phyloP scores from a whole-genome alignment of 257 asterid species.

The Fraxinus americana region DNA sequence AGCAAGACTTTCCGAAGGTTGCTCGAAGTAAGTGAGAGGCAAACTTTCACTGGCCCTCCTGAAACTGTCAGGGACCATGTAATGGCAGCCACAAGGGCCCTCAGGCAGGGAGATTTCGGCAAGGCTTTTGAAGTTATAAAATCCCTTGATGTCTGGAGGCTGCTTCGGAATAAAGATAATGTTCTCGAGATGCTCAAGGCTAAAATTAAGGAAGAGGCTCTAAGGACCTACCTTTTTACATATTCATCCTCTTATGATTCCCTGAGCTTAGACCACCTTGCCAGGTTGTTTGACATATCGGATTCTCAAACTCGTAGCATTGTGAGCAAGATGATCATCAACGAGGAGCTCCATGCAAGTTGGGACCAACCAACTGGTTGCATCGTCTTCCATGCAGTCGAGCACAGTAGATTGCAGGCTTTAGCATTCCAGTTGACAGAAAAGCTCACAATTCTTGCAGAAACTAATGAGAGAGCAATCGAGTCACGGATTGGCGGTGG shows the following conservation, averaged over 20 bases:
- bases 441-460: slow-evolving; percentile 77
- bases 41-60: slow-evolving; percentile 90
- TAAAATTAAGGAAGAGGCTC: slow-evolving; percentile 88
- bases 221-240: slow-evolving; percentile 83
- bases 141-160: slow-evolving; percentile 85
- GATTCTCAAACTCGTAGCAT: slow-evolving; percentile 66
- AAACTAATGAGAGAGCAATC: slow-evolving; percentile 76
- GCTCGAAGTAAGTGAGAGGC: slow-evolving; percentile 85
- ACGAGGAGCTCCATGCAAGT: slow-evolving; percentile 88
- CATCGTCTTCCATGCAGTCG: slow-evolving; percentile 80
- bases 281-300: slow-evolving; percentile 79
- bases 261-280: slow-evolving; percentile 72
- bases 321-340: slow-evolving; percentile 85
- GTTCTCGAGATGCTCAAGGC: slow-evolving; percentile 81
- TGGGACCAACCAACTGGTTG: slow-evolving; percentile 95
- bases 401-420: slow-evolving; percentile 76
- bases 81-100: slow-evolving; percentile 92
- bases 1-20: slow-evolving; percentile 83
- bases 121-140: slow-evolving; percentile 67
- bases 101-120: slow-evolving; percentile 76
- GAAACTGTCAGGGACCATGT: slow-evolving; percentile 96
- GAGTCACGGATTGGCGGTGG: slow-evolving; percentile 86
- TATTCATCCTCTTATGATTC: slow-evolving; percentile 76
- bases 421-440: slow-evolving; percentile 81
- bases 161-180: slow-evolving; percentile 63